A percentile compares a stretch with the other conserved stretches of the same genome.
Conservation (phyloP, 78 protist species). For the Emiliania huxleyi region DNA sequence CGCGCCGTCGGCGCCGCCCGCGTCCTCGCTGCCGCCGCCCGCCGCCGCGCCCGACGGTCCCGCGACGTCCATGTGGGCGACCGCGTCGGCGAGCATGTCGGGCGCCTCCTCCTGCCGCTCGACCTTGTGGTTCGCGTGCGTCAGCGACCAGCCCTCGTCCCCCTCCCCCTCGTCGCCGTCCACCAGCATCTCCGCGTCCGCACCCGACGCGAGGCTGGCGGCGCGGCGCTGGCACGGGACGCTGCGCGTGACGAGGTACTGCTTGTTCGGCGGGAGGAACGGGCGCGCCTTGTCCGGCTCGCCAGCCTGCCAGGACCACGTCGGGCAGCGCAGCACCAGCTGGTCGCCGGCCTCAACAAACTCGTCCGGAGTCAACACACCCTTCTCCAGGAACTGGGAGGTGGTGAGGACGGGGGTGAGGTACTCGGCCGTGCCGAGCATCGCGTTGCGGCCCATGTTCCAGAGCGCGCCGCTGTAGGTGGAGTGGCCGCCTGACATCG, state of each 20-base stretch:
- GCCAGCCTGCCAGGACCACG: slow-evolving; percentile 88
- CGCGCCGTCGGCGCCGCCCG: no score
- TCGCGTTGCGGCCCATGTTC: background rate
- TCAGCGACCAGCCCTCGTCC: slow-evolving; percentile 60
- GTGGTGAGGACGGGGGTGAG: slow-evolving; percentile 57
- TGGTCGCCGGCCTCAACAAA: slow-evolving; percentile 94
- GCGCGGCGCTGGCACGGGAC: slow-evolving; percentile 69
- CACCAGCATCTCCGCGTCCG: background rate
- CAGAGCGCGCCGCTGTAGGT: background rate
- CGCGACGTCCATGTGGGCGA: background rate
- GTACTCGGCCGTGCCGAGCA: slow-evolving; percentile 47
- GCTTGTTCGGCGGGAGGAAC: slow-evolving; percentile 86
- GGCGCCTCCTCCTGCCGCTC: background rate
- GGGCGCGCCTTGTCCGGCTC: slow-evolving; percentile 20
- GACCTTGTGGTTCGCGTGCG: background rate
- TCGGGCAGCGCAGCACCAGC: slow-evolving; percentile 85
- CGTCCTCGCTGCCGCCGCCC: background rate
- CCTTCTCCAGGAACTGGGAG: slow-evolving; percentile 81
- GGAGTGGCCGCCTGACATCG: background rate
- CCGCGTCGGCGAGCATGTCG: background rate
- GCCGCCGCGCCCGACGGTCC: background rate
- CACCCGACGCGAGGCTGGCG: background rate
- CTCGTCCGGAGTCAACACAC: slow-evolving; percentile 92
- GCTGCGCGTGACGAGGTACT: slow-evolving; percentile 73
- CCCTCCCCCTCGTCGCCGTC: background rate